A percentile compares a stretch with the other conserved stretches of the same genome.
phyloP scores from a whole-genome alignment of 805 yeast genomes.

The Ogataea zsoltii region DNA sequence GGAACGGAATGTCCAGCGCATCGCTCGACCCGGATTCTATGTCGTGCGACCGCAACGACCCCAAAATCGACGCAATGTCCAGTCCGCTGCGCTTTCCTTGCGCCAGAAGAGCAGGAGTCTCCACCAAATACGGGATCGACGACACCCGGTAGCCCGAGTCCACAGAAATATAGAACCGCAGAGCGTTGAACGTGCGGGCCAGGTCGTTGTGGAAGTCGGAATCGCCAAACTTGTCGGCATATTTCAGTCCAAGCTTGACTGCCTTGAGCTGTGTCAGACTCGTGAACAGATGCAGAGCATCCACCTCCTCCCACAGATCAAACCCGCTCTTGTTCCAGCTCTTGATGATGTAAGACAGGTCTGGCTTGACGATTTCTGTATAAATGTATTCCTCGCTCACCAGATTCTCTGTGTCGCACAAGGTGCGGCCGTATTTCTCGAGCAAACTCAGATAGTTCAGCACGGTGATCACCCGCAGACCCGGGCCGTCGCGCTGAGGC shows the following conservation, averaged over 20 bases:
- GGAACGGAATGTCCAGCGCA: constrained; percentile 55
- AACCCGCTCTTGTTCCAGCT: constrained; percentile 71
- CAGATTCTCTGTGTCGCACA: constrained; percentile 34
- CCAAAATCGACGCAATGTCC: constrained; percentile 74
- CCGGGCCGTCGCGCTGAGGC: constrained; percentile 96
- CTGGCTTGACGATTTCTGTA: constrained; percentile 59
- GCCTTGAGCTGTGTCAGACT: constrained; percentile 73
- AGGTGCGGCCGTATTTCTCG: constrained; percentile 28
- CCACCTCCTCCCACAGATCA: constrained; percentile 91
- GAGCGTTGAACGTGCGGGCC: constrained; percentile 32
- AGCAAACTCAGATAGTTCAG: constrained; percentile 53
- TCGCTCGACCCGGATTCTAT: constrained; percentile 34
- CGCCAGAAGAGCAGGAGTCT: constrained; percentile 53
- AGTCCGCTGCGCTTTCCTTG: constrained; percentile 62
- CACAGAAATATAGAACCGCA: constrained; percentile 40
- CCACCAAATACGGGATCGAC: constrained; percentile 59
- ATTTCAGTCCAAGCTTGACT: constrained; percentile 52
- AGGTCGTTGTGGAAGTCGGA: constrained; percentile 33
- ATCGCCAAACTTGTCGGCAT: constrained; percentile 37
- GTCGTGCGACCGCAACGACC: constrained; percentile 44
- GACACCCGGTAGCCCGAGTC: constrained; percentile 44
- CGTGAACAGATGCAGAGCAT: constrained; percentile 78
- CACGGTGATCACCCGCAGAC: constrained; percentile 69
- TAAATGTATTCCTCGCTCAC: constrained; percentile 42
- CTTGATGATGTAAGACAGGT: constrained; percentile 59